Evolutionary conservation across 495 filamentous ascomycete species (phyloP), one percentile per base, ranked within the genome.

Genomic region (Niebla homalea): DNA sequence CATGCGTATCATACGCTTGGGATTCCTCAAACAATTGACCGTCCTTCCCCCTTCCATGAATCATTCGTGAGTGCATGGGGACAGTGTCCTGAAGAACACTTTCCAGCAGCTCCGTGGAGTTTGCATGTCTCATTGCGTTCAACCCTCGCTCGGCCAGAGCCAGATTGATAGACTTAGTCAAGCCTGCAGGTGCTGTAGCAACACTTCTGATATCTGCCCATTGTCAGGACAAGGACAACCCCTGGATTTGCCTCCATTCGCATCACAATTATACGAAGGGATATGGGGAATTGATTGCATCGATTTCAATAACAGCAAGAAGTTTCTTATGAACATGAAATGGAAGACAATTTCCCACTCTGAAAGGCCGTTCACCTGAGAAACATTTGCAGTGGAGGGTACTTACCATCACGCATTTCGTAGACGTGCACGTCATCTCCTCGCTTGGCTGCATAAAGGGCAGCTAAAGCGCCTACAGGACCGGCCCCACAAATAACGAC

Each of bases 51-150:
- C 72, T 71, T 20, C 85, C 81, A 61, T 99, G 92, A 46, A 99
- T 92, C 92, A 97, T 97, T n/a, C 92, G 87, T 10, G 89, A 90
- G 52, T 81, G 68, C 87, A 99, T 94, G 5, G 93, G 93, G 48
- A 95, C 87, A 0, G 90, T 85, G 42, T 84, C 77, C 15, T 64
- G 65, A 39, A 90, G 70, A 20, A 97, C 75, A 58, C 81, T 74
- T 1, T 88, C 74, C 43, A 93, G 71, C 22, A 96, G 73, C 11
- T 75, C 73, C 5, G 73, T 61, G 16, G 76, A 73, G 39, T 75
- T 67, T 1, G 85, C 77, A 52, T 83, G 67, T 21, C 75, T 73
- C 68, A 97, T 81, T 29, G 90, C 81, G 59, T 85, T 87, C 60
- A 96, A 85, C n/a, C 92, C 92, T 29, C 92, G 81, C 64, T 96